Evolutionary conservation across 495 filamentous ascomycete genomes (phyloP).

Genomic region (Glonium stellatum): DNA sequence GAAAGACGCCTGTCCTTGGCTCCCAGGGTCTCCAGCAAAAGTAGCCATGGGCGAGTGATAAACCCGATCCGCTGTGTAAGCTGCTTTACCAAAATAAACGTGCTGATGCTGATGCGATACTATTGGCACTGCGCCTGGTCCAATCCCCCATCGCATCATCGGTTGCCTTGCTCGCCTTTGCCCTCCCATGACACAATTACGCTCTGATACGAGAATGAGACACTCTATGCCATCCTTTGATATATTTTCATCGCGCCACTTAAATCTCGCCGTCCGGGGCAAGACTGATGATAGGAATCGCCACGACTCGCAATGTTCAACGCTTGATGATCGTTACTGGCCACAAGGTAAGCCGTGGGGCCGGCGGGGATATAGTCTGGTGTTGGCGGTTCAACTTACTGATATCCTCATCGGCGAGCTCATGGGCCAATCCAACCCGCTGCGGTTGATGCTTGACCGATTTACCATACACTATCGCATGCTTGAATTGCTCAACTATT

Average conservation of each 20-base stretch:
- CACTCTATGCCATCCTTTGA: slow-evolving; percentile 26
- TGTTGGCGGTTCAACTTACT: slow-evolving; percentile 51
- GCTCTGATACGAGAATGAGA: slow-evolving; percentile 24
- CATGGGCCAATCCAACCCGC: slow-evolving; percentile 83
- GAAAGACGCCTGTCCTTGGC: slow-evolving; percentile 3
- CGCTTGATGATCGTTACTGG: slow-evolving; percentile 92
- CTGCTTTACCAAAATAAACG: slow-evolving; percentile 18
- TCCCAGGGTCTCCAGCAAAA: background rate
- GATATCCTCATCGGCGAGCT: slow-evolving; percentile 94
- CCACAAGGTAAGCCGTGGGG: slow-evolving; percentile 36
- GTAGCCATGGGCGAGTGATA: slow-evolving; percentile 20
- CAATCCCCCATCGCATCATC: slow-evolving; percentile 17
- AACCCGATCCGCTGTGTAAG: slow-evolving; percentile 24
- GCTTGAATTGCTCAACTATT: slow-evolving; percentile 93
- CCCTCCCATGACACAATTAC: slow-evolving; percentile 13
- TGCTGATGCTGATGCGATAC: slow-evolving; percentile 24
- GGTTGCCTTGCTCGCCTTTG: slow-evolving; percentile 18
- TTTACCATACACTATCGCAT: slow-evolving; percentile 90
- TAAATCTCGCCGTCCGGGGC: slow-evolving; percentile 9
- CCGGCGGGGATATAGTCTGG: background rate
- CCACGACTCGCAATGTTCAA: slow-evolving; percentile 43
- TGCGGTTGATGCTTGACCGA: slow-evolving; percentile 99
- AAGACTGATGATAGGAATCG: slow-evolving; percentile 8
- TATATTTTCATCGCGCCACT: slow-evolving; percentile 20
- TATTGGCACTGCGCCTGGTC: slow-evolving; percentile 18